Percentiles rank a stretch among this genome's conserved stretches.
Evolutionary conservation across 2,329 filamentous ascomycete genomes (phyloP).

Genomic region (Emergomyces orientalis): DNA sequence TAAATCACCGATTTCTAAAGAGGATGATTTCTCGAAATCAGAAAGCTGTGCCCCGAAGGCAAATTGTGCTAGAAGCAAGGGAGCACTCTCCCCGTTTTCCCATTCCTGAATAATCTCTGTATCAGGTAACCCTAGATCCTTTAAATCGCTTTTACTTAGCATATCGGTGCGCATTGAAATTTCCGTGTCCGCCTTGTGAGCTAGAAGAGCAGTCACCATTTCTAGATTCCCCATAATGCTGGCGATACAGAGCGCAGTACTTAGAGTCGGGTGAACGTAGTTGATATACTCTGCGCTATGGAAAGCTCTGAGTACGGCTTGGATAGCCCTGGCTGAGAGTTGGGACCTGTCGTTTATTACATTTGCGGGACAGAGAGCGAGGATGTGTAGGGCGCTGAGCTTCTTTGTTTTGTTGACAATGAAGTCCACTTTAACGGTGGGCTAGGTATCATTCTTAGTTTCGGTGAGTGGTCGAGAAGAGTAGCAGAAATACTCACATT

Average conservation of each 20-base stretch:
- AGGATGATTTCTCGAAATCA: not conserved
- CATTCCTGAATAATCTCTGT: not conserved
- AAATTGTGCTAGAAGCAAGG: not conserved
- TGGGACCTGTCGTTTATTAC: not conserved
- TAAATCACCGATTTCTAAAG: not conserved
- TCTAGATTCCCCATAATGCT: not conserved
- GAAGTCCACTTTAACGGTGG: not conserved
- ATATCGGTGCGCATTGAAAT: not conserved
- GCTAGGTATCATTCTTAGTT: not conserved
- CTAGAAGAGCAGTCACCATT: not conserved
- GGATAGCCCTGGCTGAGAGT: not conserved
- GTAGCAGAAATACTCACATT: not conserved
- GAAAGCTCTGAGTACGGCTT: conserved; percentile 1
- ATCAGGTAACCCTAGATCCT: not conserved
- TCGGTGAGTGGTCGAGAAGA: not conserved
- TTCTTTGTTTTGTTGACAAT: conserved; percentile 1
- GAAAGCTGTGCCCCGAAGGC: not conserved
- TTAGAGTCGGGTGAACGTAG: not conserved
- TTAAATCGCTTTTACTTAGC: not conserved
- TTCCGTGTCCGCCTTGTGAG: not conserved
- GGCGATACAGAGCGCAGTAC: conserved; percentile 2
- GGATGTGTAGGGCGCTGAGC: not conserved
- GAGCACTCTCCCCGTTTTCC: not conserved
- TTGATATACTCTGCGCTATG: not conserved
- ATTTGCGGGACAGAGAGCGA: not conserved